Base-by-base conservation (phyloP, 208 protist genomes). In the Lotmaria passim region DNA sequence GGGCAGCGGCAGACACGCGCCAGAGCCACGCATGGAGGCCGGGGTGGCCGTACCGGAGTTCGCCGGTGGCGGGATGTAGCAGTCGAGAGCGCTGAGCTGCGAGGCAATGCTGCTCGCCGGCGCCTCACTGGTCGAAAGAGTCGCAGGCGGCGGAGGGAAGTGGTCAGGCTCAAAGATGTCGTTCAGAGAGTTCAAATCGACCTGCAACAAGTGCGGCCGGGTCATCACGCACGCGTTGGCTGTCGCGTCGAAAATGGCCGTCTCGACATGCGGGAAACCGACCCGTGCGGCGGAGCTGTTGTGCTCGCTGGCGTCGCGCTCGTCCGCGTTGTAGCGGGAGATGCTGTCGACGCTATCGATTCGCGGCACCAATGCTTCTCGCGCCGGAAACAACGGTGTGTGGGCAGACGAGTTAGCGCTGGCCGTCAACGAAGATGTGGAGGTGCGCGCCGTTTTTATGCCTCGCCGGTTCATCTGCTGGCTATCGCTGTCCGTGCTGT, bases 171-270 rank as follows among this genome's bases (percentile, higher is more conserved):
- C 62, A n/a, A 52, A 30, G 19, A 51, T 23, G 30, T 47, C 55
- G 36, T 61, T 60, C 4, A 43, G 19, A 7, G 46, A 12, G 41
- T 23, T 26, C 44, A 21, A 24, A 38, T 53, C 59, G 5, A 43
- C 39, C 28, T 21, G 2, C 3, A 26, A 19, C 11, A 8, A 3
- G 7, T 12, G 38, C 11, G 2, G 12, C 33, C 38, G 26, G 7
- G 14, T 17, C 4, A 43, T 46, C 17, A 4, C 19, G n/a, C 59
- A 24, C 31, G 44, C 30, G 46, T 65, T 52, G 21, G n/a, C 21
- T 17, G 19, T 48, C 7, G 28, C 11, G 57, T 76, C 61, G 38
- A 76, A 66, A 38, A 76, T 69, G 21, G 71, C 56, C 28, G 71
- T 70, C 26, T 31, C 56, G 2, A 70, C 47, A 26, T 69, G 63